A percentile compares a stretch with the other conserved stretches of the same genome.
phyloP scores from a whole-genome alignment of 2,329 filamentous ascomycete species.

The Chaetomium sp. region DNA sequence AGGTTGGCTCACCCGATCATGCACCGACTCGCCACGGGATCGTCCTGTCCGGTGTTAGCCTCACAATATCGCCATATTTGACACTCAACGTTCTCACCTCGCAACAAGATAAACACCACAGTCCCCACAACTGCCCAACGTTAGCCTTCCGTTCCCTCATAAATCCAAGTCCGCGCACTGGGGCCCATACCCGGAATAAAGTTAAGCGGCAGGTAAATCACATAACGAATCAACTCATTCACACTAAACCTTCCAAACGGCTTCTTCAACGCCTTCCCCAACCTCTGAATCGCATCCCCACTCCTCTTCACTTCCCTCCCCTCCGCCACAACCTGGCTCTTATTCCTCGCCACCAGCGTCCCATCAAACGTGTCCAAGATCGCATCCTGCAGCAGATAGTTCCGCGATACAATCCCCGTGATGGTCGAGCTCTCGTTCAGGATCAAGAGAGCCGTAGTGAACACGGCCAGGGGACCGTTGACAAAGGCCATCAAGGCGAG shows the following conservation, averaged over 20 bases:
- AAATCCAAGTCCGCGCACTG: background rate
- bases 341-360: conserved; percentile 47
- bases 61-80: background rate
- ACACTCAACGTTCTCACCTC: conserved; percentile 43
- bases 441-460: conserved; percentile 64
- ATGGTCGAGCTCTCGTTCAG: conserved; percentile 56
- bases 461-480: conserved; percentile 73
- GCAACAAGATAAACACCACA: conserved; percentile 68
- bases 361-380: conserved; percentile 87
- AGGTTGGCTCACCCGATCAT: conserved; percentile 43
- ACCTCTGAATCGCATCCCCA: conserved; percentile 48
- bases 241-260: conserved; percentile 52
- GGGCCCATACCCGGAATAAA: conserved; percentile 63
- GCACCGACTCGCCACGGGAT: conserved; percentile 42
- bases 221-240: conserved; percentile 64
- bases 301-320: conserved; percentile 65
- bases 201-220: conserved; percentile 86
- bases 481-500: conserved; percentile 75
- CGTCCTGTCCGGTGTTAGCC: conserved; percentile 34
- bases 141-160: background rate
- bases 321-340: conserved; percentile 58
- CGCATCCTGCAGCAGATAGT: conserved; percentile 73
- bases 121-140: conserved; percentile 63
- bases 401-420: conserved; percentile 52
- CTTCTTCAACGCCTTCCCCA: conserved; percentile 52